Evolutionary conservation across 495 filamentous ascomycete species (phyloP), one percentile per base, ranked within the genome.

Genomic region (Jackrogersella multiformis): DNA sequence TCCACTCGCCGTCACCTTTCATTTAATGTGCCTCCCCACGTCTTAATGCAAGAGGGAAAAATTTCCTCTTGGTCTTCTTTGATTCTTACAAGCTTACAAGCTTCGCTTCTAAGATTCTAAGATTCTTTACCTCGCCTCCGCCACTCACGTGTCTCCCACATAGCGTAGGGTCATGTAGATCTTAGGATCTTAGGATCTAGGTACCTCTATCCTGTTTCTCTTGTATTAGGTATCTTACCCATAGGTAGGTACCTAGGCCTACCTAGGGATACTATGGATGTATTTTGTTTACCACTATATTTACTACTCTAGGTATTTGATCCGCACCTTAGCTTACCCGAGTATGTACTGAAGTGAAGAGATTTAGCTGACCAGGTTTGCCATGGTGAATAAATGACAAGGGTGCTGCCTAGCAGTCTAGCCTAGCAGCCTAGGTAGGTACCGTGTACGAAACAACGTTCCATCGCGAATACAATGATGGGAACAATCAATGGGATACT

Each of bases 221-320:
- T n/a, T n/a, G n/a, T n/a, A n/a, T n/a, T n/a, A n/a, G n/a, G n/a
- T n/a, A n/a, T n/a, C n/a, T n/a, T n/a, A n/a, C n/a, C n/a, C n/a
- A n/a, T n/a, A n/a, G n/a, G n/a, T n/a, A n/a, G n/a, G n/a, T n/a
- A n/a, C n/a, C n/a, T n/a, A n/a, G n/a, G n/a, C 26, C 26, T 30
- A 30, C 26, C 26, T 30, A 30, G 26, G 26, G 3, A 30, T 7
- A 4, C 26, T 30, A 30, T 30, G 26, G 26, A 7, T 30, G 26
- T 30, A 4, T 30, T 7, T 30, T 30, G 26, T 30, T 21, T 18
- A 32, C 24, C 24, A 24, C 18, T 15, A 12, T 42, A 42, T 45
- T 64, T 52, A 36, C 54, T 65, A 24, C 52, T 36, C 62, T 53
- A 20, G 46, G 62, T 18, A 54, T 30, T 58, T 65, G 32, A 38